Percentiles rank a stretch among this genome's conserved stretches.
Conservation (phyloP, 2,329 filamentous ascomycete genomes). For the Alternaria incomplexa region DNA sequence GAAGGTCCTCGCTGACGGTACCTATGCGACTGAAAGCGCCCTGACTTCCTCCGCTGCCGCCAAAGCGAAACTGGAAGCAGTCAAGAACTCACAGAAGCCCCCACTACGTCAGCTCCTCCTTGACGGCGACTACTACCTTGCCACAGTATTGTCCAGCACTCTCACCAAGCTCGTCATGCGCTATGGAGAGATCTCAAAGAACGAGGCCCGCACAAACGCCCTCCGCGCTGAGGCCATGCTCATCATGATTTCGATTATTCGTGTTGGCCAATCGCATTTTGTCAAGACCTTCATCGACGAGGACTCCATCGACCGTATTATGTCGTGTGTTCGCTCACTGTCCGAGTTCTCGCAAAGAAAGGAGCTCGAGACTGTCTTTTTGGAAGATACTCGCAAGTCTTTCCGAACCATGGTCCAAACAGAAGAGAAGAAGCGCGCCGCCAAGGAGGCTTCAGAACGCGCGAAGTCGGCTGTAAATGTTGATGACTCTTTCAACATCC, state of each 20-base stretch:
- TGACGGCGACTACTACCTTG: slow-evolving; percentile 95
- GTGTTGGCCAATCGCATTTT: slow-evolving; percentile 97
- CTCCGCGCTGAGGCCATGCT: slow-evolving; percentile 97
- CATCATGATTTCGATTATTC: slow-evolving; percentile 99
- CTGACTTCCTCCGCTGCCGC: slow-evolving; percentile 90
- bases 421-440: slow-evolving; percentile 97
- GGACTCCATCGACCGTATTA: slow-evolving; percentile 97
- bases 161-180: slow-evolving; percentile 98
- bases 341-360: slow-evolving; percentile 90
- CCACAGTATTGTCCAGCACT: slow-evolving; percentile 92
- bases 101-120: slow-evolving; percentile 89
- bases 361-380: slow-evolving; percentile 88
- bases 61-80: slow-evolving; percentile 89
- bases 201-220: slow-evolving; percentile 86
- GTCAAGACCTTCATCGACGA: slow-evolving; percentile 97
- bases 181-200: slow-evolving; percentile 88
- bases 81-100: slow-evolving; percentile 96
- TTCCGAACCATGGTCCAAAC: slow-evolving; percentile 97
- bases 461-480: slow-evolving; percentile 94
- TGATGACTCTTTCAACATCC: slow-evolving; percentile 90
- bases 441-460: slow-evolving; percentile 89
- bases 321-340: slow-evolving; percentile 93
- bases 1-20: slow-evolving; percentile 93
- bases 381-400: slow-evolving; percentile 92
- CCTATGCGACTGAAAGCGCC: slow-evolving; percentile 95